Evolutionary conservation across 768 basidiomycete genomes (phyloP).

Genomic region (Calocybe cyanea): DNA sequence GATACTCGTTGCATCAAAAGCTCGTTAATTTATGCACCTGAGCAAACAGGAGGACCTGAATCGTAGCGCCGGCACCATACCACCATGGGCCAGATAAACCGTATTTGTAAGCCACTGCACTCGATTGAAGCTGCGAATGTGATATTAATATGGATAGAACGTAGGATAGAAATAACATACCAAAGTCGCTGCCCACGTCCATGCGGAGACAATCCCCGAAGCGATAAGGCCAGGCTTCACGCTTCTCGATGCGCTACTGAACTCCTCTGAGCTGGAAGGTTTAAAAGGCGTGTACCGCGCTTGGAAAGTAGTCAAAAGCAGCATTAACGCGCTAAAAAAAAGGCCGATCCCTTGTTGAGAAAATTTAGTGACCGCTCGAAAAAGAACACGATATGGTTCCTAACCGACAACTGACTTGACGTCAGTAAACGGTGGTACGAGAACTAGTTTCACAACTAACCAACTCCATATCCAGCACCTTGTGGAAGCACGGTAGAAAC

Average conservation of each 20-base stretch:
- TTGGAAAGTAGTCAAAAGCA: constrained; percentile 75
- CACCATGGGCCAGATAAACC: constrained; percentile 87
- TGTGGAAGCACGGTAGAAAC: constrained; percentile 5
- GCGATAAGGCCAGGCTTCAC: constrained; percentile 92
- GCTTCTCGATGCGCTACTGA: constrained; percentile 75
- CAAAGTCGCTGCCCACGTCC: constrained; percentile 86
- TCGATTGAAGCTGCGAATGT: constrained; percentile 63
- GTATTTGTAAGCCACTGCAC: constrained; percentile 81
- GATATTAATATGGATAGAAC: neutral
- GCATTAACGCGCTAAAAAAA: constrained; percentile 83
- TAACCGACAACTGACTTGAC: constrained; percentile 41
- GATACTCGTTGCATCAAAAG: neutral
- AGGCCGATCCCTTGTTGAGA: constrained; percentile 69
- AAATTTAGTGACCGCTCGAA: neutral
- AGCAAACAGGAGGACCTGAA: constrained; percentile 89
- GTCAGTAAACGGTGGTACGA: neutral
- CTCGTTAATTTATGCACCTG: constrained; percentile 36
- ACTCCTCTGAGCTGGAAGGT: constrained; percentile 77
- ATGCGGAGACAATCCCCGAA: constrained; percentile 87
- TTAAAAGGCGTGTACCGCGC: constrained; percentile 81
- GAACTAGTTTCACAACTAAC: constrained; percentile 9
- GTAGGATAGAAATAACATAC: constrained; percentile 27
- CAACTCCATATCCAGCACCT: constrained; percentile 21
- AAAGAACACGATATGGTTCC: constrained; percentile 17
- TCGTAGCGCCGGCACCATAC: constrained; percentile 88